Evolutionary conservation across 129 eudicot species (phyloP).

Genomic region (Artemisia annua): DNA sequence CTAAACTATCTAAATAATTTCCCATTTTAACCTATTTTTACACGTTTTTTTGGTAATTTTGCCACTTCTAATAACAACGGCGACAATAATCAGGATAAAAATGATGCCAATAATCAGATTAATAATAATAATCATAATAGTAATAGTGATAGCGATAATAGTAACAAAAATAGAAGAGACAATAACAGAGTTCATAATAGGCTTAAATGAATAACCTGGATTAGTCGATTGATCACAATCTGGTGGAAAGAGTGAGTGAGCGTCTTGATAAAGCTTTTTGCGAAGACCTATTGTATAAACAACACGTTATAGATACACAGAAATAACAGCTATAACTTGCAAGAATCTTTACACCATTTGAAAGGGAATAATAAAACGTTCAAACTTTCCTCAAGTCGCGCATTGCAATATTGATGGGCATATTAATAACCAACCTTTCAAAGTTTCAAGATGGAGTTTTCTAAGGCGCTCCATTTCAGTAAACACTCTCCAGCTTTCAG

Average conservation of each 20-base stretch:
- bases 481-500: too few species aligned
- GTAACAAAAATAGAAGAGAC: neutral
- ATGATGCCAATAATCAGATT: too few species aligned
- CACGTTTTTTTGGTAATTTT: too few species aligned
- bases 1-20: too few species aligned
- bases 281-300: neutral
- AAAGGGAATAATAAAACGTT: neutral
- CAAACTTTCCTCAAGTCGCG: neutral
- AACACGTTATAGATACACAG: neutral
- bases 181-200: neutral
- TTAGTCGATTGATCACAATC: constrained; percentile 1
- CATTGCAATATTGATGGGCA: neutral
- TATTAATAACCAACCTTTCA: neutral
- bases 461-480: too few species aligned
- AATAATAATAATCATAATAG: neutral
- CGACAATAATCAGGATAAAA: neutral
- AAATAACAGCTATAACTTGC: neutral
- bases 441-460: neutral
- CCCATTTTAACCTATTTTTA: too few species aligned
- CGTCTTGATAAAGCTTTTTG: neutral
- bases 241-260: neutral
- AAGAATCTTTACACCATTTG: neutral
- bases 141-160: neutral
- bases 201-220: neutral
- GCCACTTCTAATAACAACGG: too few species aligned